Conservation (phyloP, 176 grass and related monocot species). For the Sorghum bicolor region Sorghum_bicolor_NCBIv3 NC_012877.2:55144001-55144500, state of each 20-base stretch:
- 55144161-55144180: not conserved
- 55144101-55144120: not conserved
- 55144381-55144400: not conserved
- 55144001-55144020: not conserved
- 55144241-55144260: not conserved
- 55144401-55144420: not conserved
- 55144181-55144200: not conserved
- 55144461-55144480: slow-evolving; percentile 14
- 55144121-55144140: not conserved
- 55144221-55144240: not conserved
- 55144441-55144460: slow-evolving; percentile 3
- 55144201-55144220: not conserved
- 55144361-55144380: not conserved
- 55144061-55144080: not conserved
- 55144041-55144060: not conserved
- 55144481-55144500: not conserved
- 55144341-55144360: slow-evolving; percentile 1
- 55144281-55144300: not conserved
- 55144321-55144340: slow-evolving; percentile 34
- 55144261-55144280: not conserved
- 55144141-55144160: not conserved
- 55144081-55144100: not conserved
- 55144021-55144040: not conserved
- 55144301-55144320: not conserved
- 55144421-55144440: not conserved